A percentile compares a stretch with the other conserved stretches of the same genome.
Conservation (phyloP, 257 asterid genomes). For the Echites panduratus region DNA sequence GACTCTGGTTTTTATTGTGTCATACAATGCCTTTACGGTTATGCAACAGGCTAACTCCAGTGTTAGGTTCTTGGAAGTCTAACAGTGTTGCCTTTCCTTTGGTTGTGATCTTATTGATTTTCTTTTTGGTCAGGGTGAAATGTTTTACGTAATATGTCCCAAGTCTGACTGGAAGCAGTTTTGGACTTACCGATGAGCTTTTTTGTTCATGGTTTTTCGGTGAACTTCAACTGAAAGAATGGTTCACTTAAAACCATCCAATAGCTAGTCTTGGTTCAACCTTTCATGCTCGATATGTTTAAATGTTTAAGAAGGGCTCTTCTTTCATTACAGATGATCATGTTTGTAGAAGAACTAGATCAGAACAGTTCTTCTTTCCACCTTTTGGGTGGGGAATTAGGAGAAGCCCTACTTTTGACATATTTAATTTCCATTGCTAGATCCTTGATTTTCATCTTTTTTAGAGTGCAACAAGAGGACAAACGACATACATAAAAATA, state of each 20-base stretch:
- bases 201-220: background rate
- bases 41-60: too few relatives aligned
- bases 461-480: background rate
- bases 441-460: background rate
- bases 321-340: background rate
- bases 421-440: background rate
- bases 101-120: background rate
- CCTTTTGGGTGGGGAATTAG: background rate
- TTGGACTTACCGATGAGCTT: background rate
- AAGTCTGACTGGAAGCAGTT: background rate
- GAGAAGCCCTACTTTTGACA: background rate
- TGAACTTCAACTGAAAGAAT: background rate
- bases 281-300: background rate
- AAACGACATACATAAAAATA: background rate
- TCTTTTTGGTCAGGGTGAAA: background rate
- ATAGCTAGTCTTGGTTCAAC: background rate
- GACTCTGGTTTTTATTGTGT: too few relatives aligned
- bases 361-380: background rate
- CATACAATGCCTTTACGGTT: too few relatives aligned
- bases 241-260: background rate
- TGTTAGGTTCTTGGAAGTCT: background rate
- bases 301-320: background rate
- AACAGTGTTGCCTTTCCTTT: background rate
- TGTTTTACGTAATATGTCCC: background rate
- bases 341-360: background rate